phyloP scores from a whole-genome alignment of 2,329 filamentous ascomycete genomes.

The Colletotrichum sublineola region DNA sequence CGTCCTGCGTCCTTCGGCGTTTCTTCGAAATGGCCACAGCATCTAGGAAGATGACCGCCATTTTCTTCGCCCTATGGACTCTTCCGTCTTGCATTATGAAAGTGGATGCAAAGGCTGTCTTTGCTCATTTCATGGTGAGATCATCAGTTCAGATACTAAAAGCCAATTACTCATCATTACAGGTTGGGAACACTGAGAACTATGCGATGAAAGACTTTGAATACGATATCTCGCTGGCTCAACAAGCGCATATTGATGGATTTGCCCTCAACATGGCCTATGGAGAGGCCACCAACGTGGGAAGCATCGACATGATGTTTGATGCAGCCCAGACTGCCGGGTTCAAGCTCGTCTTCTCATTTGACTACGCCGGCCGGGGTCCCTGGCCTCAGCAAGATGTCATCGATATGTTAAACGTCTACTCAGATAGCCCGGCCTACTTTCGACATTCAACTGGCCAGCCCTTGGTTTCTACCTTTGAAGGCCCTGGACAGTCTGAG shows the following conservation, averaged over 20 bases:
- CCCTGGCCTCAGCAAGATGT: constrained; percentile 5
- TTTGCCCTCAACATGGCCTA: constrained; percentile 33
- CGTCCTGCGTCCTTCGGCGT: not conserved
- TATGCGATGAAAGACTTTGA: constrained; percentile 12
- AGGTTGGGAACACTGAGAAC: constrained; percentile 26
- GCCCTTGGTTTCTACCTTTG: constrained; percentile 57
- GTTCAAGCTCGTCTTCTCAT: constrained; percentile 17
- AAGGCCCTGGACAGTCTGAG: constrained; percentile 56
- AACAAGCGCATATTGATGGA: constrained; percentile 33
- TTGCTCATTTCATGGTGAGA: constrained; percentile 20
- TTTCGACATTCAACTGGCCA: constrained; percentile 44
- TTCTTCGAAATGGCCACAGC: not conserved
- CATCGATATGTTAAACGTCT: constrained; percentile 19
- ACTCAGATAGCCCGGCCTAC: constrained; percentile 27
- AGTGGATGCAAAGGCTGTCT: constrained; percentile 2
- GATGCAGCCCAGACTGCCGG: not conserved
- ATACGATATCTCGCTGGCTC: constrained; percentile 18
- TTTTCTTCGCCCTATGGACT: not conserved
- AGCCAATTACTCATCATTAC: not conserved
- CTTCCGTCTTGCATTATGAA: not conserved
- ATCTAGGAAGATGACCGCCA: not conserved
- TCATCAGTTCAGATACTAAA: not conserved
- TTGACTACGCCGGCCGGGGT: constrained; percentile 18
- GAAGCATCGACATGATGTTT: constrained; percentile 27
- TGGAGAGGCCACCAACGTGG: constrained; percentile 33